Evolutionary conservation across 768 basidiomycete species (phyloP), one percentile per base, ranked within the genome.

Genomic region (Lactarius trivialis): DNA sequence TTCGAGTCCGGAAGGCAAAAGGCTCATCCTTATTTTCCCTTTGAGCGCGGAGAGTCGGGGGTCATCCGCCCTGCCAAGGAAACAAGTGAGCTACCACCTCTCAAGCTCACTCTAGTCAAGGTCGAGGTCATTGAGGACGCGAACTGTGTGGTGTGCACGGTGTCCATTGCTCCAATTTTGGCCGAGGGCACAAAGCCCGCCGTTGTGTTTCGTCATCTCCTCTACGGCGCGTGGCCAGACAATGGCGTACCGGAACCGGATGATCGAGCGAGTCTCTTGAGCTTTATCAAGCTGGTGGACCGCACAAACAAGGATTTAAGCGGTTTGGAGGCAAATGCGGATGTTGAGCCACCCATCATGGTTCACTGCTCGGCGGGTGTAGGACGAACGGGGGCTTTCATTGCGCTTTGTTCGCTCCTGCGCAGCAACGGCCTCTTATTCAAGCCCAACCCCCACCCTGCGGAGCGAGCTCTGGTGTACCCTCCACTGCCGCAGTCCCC

Each of bases 311-410:
- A 79, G 63, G 78, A 82, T 64, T 67, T 68, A 28, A 65, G 73
- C 11, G 71, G 73, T 59, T 61, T 74, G 19, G 59, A 59, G 34
- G 33, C 58, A 60, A 67, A 69, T 24, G 69, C 68, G 33, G 81
- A 86, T 66, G 76, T 81, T 15, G 85, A 88, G 65, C 87, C 88
- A n/a, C 91, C 91, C 0, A 81, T 89, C 65, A 81, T 94, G 68
- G 81, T 91, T 33, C 84, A 89, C 64, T 95, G 93, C 70, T 93
- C 91, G 30, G 93, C 93, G 1, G 93, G 93, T 4, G 79, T 94
- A 61, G 93, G 93, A 3, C 81, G 93, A 37, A 93, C 93, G 4
- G 93, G 93, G 19, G 82, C 91, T 7, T 93, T 92, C 74, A 89
- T 95, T 70, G 84, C 89, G 0, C 70, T 93, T 43, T 84, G 84